Percentiles rank a stretch among this genome's conserved stretches.
Evolutionary conservation across 495 filamentous ascomycete genomes (phyloP).

Genomic region (Bathelium albidoporum): DNA sequence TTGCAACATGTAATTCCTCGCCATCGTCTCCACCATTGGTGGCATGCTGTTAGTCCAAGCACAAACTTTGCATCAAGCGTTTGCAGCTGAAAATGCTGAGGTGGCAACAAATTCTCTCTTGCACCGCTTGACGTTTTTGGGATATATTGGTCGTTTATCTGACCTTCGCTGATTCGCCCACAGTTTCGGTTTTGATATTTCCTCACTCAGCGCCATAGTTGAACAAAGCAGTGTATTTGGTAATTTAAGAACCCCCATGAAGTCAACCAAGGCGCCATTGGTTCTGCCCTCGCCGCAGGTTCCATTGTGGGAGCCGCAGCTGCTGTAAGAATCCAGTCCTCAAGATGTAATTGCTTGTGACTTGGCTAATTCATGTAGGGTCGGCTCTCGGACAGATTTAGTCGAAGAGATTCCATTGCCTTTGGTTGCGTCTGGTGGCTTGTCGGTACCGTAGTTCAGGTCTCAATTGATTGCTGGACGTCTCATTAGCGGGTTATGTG

Average conservation of each 20-base stretch:
- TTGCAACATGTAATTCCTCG: constrained; percentile 55
- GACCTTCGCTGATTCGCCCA: not conserved
- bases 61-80: not conserved
- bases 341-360: not conserved
- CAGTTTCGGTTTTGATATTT: constrained; percentile 56
- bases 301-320: constrained; percentile 54
- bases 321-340: constrained; percentile 30
- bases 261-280: constrained; percentile 54
- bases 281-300: constrained; percentile 55
- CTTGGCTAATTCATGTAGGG: constrained; percentile 16
- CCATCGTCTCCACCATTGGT: constrained; percentile 50
- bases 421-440: constrained; percentile 55
- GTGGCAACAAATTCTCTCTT: not conserved
- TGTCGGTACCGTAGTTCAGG: constrained; percentile 57
- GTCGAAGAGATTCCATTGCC: constrained; percentile 50
- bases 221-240: constrained; percentile 56
- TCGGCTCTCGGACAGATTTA: constrained; percentile 53
- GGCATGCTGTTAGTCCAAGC: constrained; percentile 40
- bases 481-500: constrained; percentile 59
- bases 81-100: no score
- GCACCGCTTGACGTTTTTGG: no score
- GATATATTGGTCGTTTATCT: not conserved
- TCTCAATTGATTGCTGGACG: constrained; percentile 60
- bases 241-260: constrained; percentile 58
- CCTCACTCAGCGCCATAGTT: constrained; percentile 65